Conservation (phyloP, 2,329 filamentous ascomycete genomes). For the Hypomyces perniciosus region DNA sequence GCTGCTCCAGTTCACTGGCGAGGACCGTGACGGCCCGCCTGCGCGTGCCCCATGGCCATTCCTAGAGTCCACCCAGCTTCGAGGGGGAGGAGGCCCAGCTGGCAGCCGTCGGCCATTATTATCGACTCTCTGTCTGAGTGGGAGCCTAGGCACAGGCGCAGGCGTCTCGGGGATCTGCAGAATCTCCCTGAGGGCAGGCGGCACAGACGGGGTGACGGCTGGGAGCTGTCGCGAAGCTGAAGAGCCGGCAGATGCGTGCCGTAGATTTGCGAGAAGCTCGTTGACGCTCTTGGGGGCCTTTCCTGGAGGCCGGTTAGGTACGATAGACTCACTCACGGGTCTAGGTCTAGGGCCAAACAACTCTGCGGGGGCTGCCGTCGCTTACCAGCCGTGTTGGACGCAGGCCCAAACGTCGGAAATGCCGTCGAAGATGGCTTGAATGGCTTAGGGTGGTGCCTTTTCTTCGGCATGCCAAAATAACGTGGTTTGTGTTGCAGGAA, state of each 20-base stretch:
- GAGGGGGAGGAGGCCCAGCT: conserved; percentile 53
- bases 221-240: conserved; percentile 24
- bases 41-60: conserved; percentile 13
- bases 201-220: conserved; percentile 45
- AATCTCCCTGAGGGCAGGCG: conserved; percentile 52
- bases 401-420: conserved; percentile 32
- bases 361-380: not conserved
- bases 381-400: conserved; percentile 24
- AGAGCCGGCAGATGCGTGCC: conserved; percentile 36
- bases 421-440: conserved; percentile 55
- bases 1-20: conserved; percentile 16
- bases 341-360: not conserved
- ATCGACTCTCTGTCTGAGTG: conserved; percentile 37
- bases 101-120: conserved; percentile 45
- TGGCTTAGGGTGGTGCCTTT: conserved; percentile 49
- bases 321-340: not conserved
- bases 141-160: conserved; percentile 42
- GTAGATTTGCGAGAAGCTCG: conserved; percentile 52
- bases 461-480: conserved; percentile 53
- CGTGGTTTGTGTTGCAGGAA: conserved; percentile 7
- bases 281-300: conserved; percentile 45
- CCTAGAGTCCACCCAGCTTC: conserved; percentile 44
- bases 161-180: conserved; percentile 55
- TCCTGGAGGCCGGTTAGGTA: conserved; percentile 20
- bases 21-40: conserved; percentile 15